These are phyloP conservation scores for Arctium minus DNA, from an alignment of 129 eudicot species.

Conservation along the genomic window DNA sequence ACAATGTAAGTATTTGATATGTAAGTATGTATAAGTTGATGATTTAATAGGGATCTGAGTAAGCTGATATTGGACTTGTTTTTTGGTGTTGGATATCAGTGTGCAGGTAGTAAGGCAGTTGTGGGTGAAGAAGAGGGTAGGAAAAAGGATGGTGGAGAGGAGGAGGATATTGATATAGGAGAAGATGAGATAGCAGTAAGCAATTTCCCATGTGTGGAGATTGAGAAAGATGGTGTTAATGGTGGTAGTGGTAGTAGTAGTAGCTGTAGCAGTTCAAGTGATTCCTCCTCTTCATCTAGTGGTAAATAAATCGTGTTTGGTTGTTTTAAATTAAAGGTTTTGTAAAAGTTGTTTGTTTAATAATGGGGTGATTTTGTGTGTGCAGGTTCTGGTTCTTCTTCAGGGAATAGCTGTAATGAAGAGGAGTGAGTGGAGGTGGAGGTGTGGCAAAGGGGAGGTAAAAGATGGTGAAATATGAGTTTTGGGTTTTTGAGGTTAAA, in stretches of 20 bases:
- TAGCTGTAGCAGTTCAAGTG: constrained; percentile 41
- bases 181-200: constrained; percentile 40
- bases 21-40: background rate
- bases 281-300: constrained; percentile 46
- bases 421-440: background rate
- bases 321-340: background rate
- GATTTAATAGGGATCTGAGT: background rate
- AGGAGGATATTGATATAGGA: constrained; percentile 66
- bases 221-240: constrained; percentile 44
- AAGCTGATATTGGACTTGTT: background rate
- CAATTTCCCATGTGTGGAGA: constrained; percentile 40
- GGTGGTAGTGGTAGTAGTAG: constrained; percentile 29
- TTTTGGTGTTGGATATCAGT: constrained; percentile 8
- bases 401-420: background rate
- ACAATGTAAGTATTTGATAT: constrained; percentile 24
- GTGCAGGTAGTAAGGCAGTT: background rate
- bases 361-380: background rate
- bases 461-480: background rate
- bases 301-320: constrained; percentile 25
- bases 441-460: background rate
- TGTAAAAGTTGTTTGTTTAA: background rate
- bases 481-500: background rate
- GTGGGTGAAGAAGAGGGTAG: constrained; percentile 7
- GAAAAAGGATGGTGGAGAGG: constrained; percentile 43
- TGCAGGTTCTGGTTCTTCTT: background rate